Base-by-base conservation (phyloP, 2,329 filamentous ascomycete genomes). In the Penicillium palitans region DNA sequence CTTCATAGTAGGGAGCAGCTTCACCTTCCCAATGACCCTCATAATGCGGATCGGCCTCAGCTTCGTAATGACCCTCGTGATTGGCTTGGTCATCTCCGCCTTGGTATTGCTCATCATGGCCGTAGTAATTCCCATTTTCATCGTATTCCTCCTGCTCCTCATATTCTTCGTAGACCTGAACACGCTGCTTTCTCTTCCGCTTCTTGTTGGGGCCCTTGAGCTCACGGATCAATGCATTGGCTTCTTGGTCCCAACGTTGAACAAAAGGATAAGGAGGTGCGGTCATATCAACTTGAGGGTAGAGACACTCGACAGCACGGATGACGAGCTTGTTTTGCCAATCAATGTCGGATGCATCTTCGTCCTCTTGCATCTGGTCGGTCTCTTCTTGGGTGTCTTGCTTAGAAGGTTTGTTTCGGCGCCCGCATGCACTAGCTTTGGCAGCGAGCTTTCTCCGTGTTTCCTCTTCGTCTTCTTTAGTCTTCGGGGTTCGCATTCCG, bases 251-350 rank as follows among this genome's bases (percentile, higher is more conserved):
- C 93, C 93, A 97, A 47, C 90, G 84, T 73, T 97, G 92, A 17
- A 90, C 81, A 72, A 97, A 97, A 0, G 93, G 93, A 69, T 96
- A 97, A 0, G 93, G 90, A 0, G 93, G 93, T 35, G 90, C 83
- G 53, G 84, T 89, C 46, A 96, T 79, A 33, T 83, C 78, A 40
- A 91, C 77, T 6, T 81, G 83, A 31, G 90, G 83, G n/a, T 90
- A 82, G 61, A 87, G 85, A 74, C 93, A 97, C 72, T 98, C 93
- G 0, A 96, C 90, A 24, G 91, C 93, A 25, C 84, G 83, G 60
- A 96, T 86, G 12, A 79, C 83, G 59, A 97, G 87, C 64, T 87
- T 91, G 5, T 84, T 78, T 64, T 85, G 85, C 93, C 93, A 97
- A 24, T 84, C 81, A 31, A 89, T 82, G 0, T 82, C 76, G 45